Conservation (phyloP, 495 filamentous ascomycete genomes). For the Podospora anserina region DNA sequence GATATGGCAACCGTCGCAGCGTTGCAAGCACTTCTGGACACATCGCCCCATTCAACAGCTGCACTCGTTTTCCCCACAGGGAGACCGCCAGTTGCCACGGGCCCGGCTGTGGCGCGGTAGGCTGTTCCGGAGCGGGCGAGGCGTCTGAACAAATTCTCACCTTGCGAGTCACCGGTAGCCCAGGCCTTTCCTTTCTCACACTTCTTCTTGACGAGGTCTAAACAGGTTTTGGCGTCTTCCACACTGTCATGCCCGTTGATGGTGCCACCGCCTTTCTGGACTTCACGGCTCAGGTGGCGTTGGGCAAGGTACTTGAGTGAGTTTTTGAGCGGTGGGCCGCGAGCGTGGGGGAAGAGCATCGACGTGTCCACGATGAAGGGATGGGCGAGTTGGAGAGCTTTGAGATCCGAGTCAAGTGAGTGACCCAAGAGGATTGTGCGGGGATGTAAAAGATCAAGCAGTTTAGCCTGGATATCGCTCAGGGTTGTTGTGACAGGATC, state of each 20-base stretch:
- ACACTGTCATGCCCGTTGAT: slow-evolving; percentile 76
- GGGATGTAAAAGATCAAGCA: slow-evolving; percentile 69
- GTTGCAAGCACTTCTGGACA: slow-evolving; percentile 66
- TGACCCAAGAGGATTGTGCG: slow-evolving; percentile 83
- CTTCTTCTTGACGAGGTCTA: slow-evolving; percentile 92
- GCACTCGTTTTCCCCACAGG: slow-evolving; percentile 66
- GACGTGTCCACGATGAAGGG: slow-evolving; percentile 91
- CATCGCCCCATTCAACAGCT: slow-evolving; percentile 84
- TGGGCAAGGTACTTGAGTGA: slow-evolving; percentile 81
- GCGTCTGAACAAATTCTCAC: slow-evolving; percentile 85
- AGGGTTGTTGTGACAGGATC: slow-evolving; percentile 79
- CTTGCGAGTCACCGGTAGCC: slow-evolving; percentile 69
- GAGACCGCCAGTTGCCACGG: slow-evolving; percentile 42
- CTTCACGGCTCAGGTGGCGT: slow-evolving; percentile 75
- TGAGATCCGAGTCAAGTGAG: slow-evolving; percentile 85
- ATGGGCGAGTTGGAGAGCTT: slow-evolving; percentile 77
- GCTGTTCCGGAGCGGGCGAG: slow-evolving; percentile 56
- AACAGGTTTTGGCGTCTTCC: slow-evolving; percentile 84
- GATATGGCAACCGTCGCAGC: slow-evolving; percentile 69
- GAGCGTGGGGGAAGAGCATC: slow-evolving; percentile 67
- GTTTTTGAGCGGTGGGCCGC: slow-evolving; percentile 54
- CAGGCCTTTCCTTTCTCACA: slow-evolving; percentile 85
- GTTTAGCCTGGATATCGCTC: slow-evolving; percentile 72
- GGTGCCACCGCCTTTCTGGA: slow-evolving; percentile 68
- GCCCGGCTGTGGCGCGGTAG: slow-evolving; percentile 53